phyloP scores from a whole-genome alignment of 148 eudicot genomes.

The Camellia sinensis region DNA sequence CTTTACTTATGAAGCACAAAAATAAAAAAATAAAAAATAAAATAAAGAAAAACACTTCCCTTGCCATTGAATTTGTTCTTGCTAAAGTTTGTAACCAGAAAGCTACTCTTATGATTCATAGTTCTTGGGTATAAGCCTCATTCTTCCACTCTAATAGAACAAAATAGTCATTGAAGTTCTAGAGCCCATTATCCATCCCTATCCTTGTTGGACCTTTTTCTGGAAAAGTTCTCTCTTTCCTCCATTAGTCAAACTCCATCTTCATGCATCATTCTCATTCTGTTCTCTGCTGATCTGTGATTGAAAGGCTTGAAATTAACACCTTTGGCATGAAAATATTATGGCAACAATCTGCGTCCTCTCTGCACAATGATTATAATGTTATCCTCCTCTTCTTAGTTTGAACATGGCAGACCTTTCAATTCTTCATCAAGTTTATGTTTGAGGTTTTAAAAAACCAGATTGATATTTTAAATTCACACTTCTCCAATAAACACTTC shows the following conservation, averaged over 20 bases:
- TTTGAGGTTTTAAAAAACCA: background rate
- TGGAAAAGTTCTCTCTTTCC: background rate
- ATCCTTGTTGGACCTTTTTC: background rate
- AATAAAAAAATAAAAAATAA: too few species aligned
- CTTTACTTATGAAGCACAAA: too few species aligned
- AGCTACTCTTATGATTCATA: too few species aligned
- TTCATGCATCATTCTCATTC: background rate
- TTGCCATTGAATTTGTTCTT: too few species aligned
- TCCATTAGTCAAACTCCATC: background rate
- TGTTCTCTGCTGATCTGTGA: background rate
- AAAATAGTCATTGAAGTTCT: background rate
- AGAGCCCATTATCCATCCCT: background rate
- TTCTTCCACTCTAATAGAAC: background rate
- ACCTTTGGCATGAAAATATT: background rate
- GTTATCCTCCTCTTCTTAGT: background rate
- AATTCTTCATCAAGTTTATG: background rate
- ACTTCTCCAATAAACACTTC: background rate
- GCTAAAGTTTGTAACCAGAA: too few species aligned
- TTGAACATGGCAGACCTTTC: background rate
- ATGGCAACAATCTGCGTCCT: too few species aligned
- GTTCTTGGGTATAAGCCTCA: background rate
- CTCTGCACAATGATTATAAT: too few species aligned
- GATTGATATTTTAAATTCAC: background rate
- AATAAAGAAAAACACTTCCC: too few species aligned
- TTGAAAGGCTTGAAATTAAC: background rate